Percentiles rank a stretch among this genome's conserved stretches.
phyloP scores from a whole-genome alignment of 129 eudicot genomes.

The Lactuca saligna region DNA sequence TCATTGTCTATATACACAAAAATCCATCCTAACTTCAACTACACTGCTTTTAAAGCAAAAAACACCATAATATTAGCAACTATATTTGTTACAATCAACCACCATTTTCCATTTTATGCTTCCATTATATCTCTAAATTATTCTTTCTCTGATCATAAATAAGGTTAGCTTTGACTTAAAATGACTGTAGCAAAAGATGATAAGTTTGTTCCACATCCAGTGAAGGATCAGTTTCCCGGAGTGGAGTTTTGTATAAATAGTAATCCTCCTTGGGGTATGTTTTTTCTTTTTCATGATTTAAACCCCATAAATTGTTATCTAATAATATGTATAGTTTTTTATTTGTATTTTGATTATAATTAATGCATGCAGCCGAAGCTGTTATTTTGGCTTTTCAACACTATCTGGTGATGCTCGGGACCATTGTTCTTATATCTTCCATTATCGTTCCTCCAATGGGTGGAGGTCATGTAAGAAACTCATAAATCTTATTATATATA shows the following conservation, averaged over 20 bases:
- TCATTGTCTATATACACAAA: not conserved
- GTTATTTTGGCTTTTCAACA: constrained; percentile 88
- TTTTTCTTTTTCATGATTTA: not conserved
- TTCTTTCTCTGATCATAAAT: not conserved
- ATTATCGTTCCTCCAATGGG: constrained; percentile 91
- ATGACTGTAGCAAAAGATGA: constrained; percentile 47
- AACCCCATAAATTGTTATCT: not conserved
- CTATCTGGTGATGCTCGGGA: constrained; percentile 86
- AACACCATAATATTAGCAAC: not conserved
- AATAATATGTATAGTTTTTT: not conserved
- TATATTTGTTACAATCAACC: not conserved
- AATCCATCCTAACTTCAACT: not conserved
- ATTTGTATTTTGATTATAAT: not conserved
- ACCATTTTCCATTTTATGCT: not conserved
- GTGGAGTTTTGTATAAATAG: constrained; percentile 81
- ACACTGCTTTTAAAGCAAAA: not conserved
- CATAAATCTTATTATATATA: too few species aligned
- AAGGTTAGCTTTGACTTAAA: constrained; percentile 1
- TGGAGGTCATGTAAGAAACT: constrained; percentile 65
- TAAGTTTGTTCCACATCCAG: constrained; percentile 69
- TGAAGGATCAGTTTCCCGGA: constrained; percentile 77
- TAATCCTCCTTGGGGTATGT: constrained; percentile 81
- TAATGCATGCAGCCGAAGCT: constrained; percentile 73
- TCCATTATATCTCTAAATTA: not conserved
- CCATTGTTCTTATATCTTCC: constrained; percentile 84